Conservation (phyloP, 2,329 filamentous ascomycete species). For the Aspergillus japonicus region DNA sequence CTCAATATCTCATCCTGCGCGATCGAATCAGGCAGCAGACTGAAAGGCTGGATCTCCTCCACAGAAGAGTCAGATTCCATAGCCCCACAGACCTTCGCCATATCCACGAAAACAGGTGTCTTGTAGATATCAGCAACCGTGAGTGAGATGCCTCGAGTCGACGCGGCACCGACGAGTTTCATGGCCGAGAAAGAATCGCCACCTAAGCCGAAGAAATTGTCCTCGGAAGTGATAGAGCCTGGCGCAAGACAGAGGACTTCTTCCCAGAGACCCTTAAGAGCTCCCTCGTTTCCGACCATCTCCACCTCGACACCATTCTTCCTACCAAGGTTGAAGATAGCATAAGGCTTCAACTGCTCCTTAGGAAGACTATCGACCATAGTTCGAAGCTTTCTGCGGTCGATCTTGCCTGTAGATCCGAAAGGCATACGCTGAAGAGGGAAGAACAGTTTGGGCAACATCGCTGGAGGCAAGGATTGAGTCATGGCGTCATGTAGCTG, state of each 20-base stretch:
- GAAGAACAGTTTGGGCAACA: slow-evolving; percentile 47
- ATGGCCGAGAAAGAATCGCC: slow-evolving; percentile 51
- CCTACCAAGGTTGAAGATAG: slow-evolving; percentile 21
- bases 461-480: slow-evolving; percentile 39
- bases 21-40: slow-evolving; percentile 25
- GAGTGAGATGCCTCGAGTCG: slow-evolving; percentile 40
- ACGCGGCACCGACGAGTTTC: slow-evolving; percentile 45
- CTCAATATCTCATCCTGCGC: slow-evolving; percentile 24
- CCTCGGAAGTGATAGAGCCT: slow-evolving; percentile 42
- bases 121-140: slow-evolving; percentile 48
- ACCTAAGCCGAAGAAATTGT: slow-evolving; percentile 49
- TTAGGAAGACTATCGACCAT: slow-evolving; percentile 38
- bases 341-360: slow-evolving; percentile 32
- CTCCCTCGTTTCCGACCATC: slow-evolving; percentile 28
- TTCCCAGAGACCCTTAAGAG: slow-evolving; percentile 40
- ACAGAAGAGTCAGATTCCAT: background rate
- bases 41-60: slow-evolving; percentile 27
- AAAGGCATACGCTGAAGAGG: slow-evolving; percentile 43
- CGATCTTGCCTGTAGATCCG: slow-evolving; percentile 45
- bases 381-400: slow-evolving; percentile 39
- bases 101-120: slow-evolving; percentile 43
- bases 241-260: slow-evolving; percentile 38
- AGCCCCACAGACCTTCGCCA: slow-evolving; percentile 37
- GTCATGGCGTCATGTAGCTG: slow-evolving; percentile 28
- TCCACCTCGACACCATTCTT: slow-evolving; percentile 27